A percentile compares a stretch with the other conserved stretches of the same genome.
Evolutionary conservation across 495 filamentous ascomycete genomes (phyloP).

Genomic region (Penicillium bovifimosum): DNA sequence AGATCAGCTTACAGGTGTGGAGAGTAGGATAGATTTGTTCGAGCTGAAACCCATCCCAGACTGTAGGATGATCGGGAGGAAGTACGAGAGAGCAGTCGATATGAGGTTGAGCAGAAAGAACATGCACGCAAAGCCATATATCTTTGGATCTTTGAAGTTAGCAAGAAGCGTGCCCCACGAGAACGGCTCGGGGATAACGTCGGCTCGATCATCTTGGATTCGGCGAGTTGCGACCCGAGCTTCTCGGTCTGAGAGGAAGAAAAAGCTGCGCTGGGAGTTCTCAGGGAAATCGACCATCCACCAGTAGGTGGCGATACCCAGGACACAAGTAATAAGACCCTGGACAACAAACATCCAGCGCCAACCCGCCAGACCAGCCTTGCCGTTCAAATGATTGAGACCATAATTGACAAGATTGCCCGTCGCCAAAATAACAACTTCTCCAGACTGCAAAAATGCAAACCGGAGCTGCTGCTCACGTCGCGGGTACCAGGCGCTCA

Average conservation of each 20-base stretch:
- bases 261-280: slow-evolving; percentile 53
- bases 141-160: slow-evolving; percentile 61
- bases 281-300: slow-evolving; percentile 83
- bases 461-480: slow-evolving; percentile 70
- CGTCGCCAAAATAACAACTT: slow-evolving; percentile 63
- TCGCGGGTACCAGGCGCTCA: slow-evolving; percentile 69
- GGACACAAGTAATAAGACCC: slow-evolving; percentile 54
- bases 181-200: slow-evolving; percentile 58
- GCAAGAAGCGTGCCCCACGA: slow-evolving; percentile 51
- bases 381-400: slow-evolving; percentile 59
- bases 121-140: slow-evolving; percentile 66
- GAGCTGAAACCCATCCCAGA: slow-evolving; percentile 65
- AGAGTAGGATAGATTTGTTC: slow-evolving; percentile 62
- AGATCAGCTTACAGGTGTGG: slow-evolving; percentile 48
- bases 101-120: slow-evolving; percentile 74
- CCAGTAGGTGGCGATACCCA: slow-evolving; percentile 66
- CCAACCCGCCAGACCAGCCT: slow-evolving; percentile 60
- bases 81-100: slow-evolving; percentile 62
- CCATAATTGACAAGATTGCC: slow-evolving; percentile 70
- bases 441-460: slow-evolving; percentile 64
- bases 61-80: slow-evolving; percentile 67
- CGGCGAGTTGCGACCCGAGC: slow-evolving; percentile 49
- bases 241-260: slow-evolving; percentile 57
- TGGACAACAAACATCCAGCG: slow-evolving; percentile 76
- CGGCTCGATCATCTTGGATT: slow-evolving; percentile 60